Conservation (phyloP, 306 rosid species). For the Glycyrrhiza uralensis region DNA sequence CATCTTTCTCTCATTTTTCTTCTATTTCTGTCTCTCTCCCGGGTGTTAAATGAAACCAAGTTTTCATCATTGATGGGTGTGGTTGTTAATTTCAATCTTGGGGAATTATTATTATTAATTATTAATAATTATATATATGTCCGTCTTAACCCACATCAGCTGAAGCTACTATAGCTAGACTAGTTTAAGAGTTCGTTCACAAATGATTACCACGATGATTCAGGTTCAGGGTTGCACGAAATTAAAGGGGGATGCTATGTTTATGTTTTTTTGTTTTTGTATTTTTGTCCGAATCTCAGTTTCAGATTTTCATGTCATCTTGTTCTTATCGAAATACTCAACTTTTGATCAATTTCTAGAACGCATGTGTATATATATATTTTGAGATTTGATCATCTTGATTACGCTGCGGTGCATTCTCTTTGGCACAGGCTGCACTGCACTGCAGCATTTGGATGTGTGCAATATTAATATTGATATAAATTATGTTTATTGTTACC, state of each 20-base stretch:
- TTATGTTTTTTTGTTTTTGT: conserved; percentile 27
- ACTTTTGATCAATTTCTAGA: conserved; percentile 30
- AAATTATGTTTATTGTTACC: background rate
- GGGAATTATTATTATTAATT: background rate
- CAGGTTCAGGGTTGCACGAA: conserved; percentile 33
- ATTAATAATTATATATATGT: too few species aligned
- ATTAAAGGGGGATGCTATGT: conserved; percentile 34
- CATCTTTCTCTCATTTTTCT: too few species aligned
- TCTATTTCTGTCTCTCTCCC: too few species aligned
- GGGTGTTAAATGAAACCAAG: too few species aligned
- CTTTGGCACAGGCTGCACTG: conserved; percentile 27
- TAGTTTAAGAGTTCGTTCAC: conserved; percentile 10
- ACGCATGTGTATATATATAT: background rate
- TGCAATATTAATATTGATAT: background rate
- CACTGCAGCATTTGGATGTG: conserved; percentile 41
- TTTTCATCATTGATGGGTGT: too few species aligned
- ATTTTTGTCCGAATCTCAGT: conserved; percentile 47
- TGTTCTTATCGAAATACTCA: conserved; percentile 37
- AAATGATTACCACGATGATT: conserved; percentile 35
- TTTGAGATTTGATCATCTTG: background rate
- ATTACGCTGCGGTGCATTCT: background rate
- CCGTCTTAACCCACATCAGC: too few species aligned
- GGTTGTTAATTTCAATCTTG: conserved; percentile 17
- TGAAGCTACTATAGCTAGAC: conserved; percentile 32
- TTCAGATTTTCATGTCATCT: conserved; percentile 49